Evolutionary conservation across 2,329 filamentous ascomycete species (phyloP).

Genomic region (Zasmidium angulare): DNA sequence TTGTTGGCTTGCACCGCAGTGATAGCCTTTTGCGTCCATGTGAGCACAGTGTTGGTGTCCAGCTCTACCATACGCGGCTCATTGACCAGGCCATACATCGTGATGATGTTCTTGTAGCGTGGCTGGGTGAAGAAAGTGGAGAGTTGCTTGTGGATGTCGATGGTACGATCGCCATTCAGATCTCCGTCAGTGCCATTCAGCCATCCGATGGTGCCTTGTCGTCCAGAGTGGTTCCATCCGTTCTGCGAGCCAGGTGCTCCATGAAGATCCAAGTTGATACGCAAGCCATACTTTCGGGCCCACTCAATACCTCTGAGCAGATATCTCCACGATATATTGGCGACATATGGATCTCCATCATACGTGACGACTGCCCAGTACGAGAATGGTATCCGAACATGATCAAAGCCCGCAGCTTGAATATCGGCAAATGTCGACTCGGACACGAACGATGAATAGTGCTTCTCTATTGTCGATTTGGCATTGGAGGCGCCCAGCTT

Average conservation of each 20-base stretch:
- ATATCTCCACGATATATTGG: conserved; percentile 87
- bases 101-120: conserved; percentile 86
- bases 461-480: conserved; percentile 72
- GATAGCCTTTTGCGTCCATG: conserved; percentile 77
- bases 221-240: conserved; percentile 95
- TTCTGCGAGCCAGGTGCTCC: conserved; percentile 92
- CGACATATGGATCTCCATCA: conserved; percentile 81
- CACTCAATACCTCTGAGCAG: conserved; percentile 91
- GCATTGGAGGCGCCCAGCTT: conserved; percentile 67
- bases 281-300: conserved; percentile 85
- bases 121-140: conserved; percentile 91
- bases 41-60: conserved; percentile 63
- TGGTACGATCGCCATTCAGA: conserved; percentile 73
- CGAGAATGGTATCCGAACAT: conserved; percentile 91
- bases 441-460: conserved; percentile 86
- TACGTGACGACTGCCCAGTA: conserved; percentile 94
- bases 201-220: conserved; percentile 79
- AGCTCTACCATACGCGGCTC: conserved; percentile 82
- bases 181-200: conserved; percentile 84
- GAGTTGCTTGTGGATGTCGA: conserved; percentile 83
- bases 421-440: conserved; percentile 84
- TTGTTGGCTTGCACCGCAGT: conserved; percentile 74
- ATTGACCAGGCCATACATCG: conserved; percentile 92
- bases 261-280: conserved; percentile 91
- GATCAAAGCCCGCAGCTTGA: conserved; percentile 82